Base-by-base conservation (phyloP, 768 basidiomycete genomes). In the Lepiota subincarnata region DNA sequence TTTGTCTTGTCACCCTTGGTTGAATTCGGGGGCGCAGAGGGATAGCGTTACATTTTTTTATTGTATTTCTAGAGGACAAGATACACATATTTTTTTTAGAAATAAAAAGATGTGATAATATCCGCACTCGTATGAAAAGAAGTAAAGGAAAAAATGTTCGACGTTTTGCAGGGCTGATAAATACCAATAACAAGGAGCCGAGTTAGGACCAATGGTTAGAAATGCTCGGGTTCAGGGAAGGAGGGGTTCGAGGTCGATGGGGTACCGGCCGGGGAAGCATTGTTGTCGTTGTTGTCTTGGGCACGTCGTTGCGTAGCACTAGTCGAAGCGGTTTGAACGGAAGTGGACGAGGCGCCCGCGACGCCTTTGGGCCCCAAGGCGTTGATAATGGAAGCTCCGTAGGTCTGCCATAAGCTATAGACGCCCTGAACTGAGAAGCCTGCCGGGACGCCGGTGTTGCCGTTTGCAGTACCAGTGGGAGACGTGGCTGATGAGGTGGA, bases 191-290 rank as follows among this genome's bases (percentile, higher is more conserved):
- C 53, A 50, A 56, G n/a, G n/a, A 37, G 19, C 50, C 52, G 37
- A 42, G 16, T 45, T 28, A 31, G 28, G 39, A 22, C 22, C 18
- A 5, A 37, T 35, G 53, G 56, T 35, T 61, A 56, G 55, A 60
- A 66, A 56, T 65, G 64, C 43, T 73, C 64, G 18, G 75, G 73
- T 56, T 73, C 68, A 13, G 75, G 73, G 64, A 76, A 76, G n/a
- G 71, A 59, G 50, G 72, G 70, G 26, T 34, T 49, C n/a, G 54
- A 37, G 34, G 3, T 36, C 40, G 49, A 36, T 18, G 53, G 38
- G 14, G 48, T 50, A 24, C 41, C 8, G 14, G 48, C 34, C 20
- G 28, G 35, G 3, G 57, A 46, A 36, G 48, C 14, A 36, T 14
- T 36, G 19, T 22, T 47, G 46, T 38, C 38, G 24, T 41, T 34